Conservation (phyloP, 768 basidiomycete genomes). For the Pulveroboletus ravenelii region DNA sequence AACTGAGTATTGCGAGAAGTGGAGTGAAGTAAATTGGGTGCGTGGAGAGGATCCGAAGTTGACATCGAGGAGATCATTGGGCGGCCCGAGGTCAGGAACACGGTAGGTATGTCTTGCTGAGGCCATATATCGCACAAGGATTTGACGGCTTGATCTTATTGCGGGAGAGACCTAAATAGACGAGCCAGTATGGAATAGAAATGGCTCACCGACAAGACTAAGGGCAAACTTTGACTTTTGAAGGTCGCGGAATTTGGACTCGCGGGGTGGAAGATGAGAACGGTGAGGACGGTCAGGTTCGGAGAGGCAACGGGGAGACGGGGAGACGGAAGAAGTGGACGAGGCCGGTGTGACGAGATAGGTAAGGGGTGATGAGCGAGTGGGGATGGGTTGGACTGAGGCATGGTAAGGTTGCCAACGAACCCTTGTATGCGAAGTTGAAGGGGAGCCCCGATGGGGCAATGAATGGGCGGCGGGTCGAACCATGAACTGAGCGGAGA, state of each 20-base stretch:
- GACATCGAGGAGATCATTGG: conserved; percentile 19
- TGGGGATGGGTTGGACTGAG: conserved; percentile 34
- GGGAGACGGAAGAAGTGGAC: conserved; percentile 45
- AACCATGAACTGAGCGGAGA: conserved; percentile 24
- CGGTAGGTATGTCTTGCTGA: conserved; percentile 64
- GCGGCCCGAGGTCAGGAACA: conserved; percentile 42
- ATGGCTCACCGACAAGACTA: conserved; percentile 63
- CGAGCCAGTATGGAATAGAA: not conserved
- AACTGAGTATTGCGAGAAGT: conserved; percentile 38
- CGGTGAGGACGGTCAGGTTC: conserved; percentile 30
- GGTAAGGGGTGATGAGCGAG: conserved; percentile 31
- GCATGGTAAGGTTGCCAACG: conserved; percentile 80
- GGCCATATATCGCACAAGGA: conserved; percentile 78
- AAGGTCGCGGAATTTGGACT: conserved; percentile 36
- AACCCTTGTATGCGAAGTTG: conserved; percentile 57
- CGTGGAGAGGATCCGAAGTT: conserved; percentile 7
- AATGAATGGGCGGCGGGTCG: conserved; percentile 44
- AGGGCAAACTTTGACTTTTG: conserved; percentile 64
- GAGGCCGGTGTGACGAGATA: conserved; percentile 59
- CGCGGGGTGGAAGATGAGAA: conserved; percentile 33
- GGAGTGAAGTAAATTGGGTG: not conserved
- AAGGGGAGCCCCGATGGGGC: conserved; percentile 67
- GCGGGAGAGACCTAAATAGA: conserved; percentile 9
- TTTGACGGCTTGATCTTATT: conserved; percentile 72
- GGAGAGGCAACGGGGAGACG: conserved; percentile 37